Conservation (phyloP, 2,329 filamentous ascomycete species). For the Stachybotrys chartarum region DNA sequence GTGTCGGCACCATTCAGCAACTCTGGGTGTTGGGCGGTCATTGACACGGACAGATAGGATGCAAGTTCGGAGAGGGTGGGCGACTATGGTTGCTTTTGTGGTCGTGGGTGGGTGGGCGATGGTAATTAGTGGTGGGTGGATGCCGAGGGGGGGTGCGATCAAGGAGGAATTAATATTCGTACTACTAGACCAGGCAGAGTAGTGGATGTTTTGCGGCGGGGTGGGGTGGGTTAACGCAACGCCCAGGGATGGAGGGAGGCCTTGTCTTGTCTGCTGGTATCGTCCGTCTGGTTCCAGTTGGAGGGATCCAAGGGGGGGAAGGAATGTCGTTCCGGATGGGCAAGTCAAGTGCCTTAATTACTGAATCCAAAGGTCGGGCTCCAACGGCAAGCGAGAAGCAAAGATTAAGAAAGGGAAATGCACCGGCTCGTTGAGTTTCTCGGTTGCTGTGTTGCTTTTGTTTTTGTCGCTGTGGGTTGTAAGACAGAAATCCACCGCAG, state of each 20-base stretch:
- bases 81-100: not conserved
- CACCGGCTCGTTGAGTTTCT: not conserved
- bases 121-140: not conserved
- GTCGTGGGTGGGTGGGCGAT: not conserved
- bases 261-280: not conserved
- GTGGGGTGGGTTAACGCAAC: not conserved
- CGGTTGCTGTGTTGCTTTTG: too few species aligned
- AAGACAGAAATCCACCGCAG: not conserved
- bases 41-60: not conserved
- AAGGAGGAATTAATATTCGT: too few species aligned
- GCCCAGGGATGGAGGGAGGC: not conserved
- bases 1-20: conserved; percentile 18
- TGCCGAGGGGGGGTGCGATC: too few species aligned
- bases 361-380: not conserved
- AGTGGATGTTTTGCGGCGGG: not conserved
- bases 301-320: not conserved
- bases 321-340: not conserved
- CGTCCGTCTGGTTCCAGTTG: not conserved
- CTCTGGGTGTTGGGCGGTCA: conserved; percentile 17
- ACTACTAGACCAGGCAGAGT: not conserved
- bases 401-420: not conserved
- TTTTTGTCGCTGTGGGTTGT: too few species aligned
- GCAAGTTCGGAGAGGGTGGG: not conserved
- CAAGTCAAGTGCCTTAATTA: not conserved
- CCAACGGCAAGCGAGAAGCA: not conserved